These are phyloP conservation scores for Chlorella sp. DNA, from an alignment of 139 green algal genomes.

Conservation along the genomic window DNA sequence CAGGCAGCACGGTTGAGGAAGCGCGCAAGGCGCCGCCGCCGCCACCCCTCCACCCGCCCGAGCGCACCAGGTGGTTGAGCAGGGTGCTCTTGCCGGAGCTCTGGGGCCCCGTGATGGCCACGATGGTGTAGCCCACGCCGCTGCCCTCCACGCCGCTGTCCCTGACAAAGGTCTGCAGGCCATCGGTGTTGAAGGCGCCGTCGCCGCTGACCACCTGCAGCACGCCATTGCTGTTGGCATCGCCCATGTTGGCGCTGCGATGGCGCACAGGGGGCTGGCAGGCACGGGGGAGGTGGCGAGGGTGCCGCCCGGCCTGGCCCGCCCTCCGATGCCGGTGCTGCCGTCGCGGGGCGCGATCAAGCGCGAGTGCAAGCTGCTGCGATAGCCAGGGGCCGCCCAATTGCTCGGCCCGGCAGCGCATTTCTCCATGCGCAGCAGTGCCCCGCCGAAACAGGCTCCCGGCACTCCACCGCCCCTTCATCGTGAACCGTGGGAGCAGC, in stretches of 20 bases:
- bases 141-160: slow-evolving; percentile 43
- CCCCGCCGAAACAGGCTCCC: too few relatives aligned
- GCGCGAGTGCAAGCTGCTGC: too few relatives aligned
- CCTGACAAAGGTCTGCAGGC: slow-evolving; percentile 58
- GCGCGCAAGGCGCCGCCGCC: not conserved
- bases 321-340: too few relatives aligned
- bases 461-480: too few relatives aligned
- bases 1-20: not conserved
- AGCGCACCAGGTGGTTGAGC: slow-evolving; percentile 86
- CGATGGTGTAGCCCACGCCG: slow-evolving; percentile 83
- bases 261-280: not conserved
- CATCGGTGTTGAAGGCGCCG: slow-evolving; percentile 61
- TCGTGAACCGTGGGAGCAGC: too few relatives aligned
- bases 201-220: slow-evolving; percentile 75
- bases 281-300: not conserved
- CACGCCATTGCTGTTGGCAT: slow-evolving; percentile 11
- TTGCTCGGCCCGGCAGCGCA: too few relatives aligned
- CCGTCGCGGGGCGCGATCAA: too few relatives aligned
- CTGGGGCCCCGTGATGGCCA: slow-evolving; percentile 98
- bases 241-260: not conserved
- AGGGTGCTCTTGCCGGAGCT: slow-evolving; percentile 94
- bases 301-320: not conserved
- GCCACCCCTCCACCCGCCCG: too few relatives aligned
- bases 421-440: too few relatives aligned
- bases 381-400: too few relatives aligned